Conservation (phyloP, 2,329 filamentous ascomycete genomes). For the Claviceps monticola region DNA sequence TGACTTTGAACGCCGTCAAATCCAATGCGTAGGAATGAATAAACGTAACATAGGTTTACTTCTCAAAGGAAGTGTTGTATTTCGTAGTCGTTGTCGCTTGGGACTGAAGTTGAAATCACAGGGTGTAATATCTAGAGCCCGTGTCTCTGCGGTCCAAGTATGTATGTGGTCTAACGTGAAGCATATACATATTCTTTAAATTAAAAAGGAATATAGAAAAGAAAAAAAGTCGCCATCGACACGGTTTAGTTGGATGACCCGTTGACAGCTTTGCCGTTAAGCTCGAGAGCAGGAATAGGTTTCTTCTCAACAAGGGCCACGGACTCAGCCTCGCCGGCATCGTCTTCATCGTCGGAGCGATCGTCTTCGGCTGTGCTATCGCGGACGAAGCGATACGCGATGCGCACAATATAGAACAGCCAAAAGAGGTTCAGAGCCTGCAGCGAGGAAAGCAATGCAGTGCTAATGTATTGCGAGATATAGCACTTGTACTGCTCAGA, state of each 20-base stretch:
- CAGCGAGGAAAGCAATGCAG: constrained; percentile 47
- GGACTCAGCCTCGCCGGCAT: constrained; percentile 26
- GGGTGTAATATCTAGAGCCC: no score
- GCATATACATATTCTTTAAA: not conserved
- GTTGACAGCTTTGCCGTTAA: constrained; percentile 12
- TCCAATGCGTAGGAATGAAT: no score
- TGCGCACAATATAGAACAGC: constrained; percentile 64
- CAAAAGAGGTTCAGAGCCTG: constrained; percentile 72
- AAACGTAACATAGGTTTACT: no score
- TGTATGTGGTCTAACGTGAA: no score
- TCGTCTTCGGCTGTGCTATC: constrained; percentile 53
- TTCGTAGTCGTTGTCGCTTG: no score
- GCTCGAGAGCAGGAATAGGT: constrained; percentile 9
- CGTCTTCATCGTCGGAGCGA: constrained; percentile 54
- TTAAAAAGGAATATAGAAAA: not conserved
- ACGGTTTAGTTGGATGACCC: not conserved
- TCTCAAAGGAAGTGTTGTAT: no score
- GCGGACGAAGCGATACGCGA: constrained; percentile 56
- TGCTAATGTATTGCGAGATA: constrained; percentile 54
- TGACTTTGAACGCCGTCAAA: no score
- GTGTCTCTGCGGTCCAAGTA: no score
- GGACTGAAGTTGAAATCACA: no score
- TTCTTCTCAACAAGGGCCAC: constrained; percentile 20
- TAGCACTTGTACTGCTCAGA: constrained; percentile 65
- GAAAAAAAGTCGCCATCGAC: not conserved